Base-by-base conservation (phyloP, 2,329 filamentous ascomycete species). In the Rutstroemia sp. region DNA sequence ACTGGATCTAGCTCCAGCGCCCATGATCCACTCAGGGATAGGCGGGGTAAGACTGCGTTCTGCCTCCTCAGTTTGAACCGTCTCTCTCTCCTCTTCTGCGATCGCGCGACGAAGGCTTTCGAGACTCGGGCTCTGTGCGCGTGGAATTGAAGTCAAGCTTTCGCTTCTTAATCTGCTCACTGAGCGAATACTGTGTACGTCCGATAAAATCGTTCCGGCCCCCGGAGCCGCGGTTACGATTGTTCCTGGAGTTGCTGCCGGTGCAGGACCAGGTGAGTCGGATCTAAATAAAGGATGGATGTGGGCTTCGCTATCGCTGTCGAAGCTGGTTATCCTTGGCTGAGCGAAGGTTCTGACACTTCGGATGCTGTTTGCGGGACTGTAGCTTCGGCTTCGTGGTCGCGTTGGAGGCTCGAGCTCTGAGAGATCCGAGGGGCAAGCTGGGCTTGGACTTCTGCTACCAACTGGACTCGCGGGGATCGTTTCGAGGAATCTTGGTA, bases 211-310 rank as follows among this genome's bases (percentile, higher is more conserved):
- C 61, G 84, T 80, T 4, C 83, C 87, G 3, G 83, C 84, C 42
- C 84, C 79, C 0, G 87, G 87, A 2, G 87, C 84, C 0, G 87
- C 88, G 10, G 83, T 75, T 49, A 92, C 85, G 16, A 85, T 77
- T 0, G 88, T 92, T 0, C 86, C 85, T 0, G 86, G 83, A 0
- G 85, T 87, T 1, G 79, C 77, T 5, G 81, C 72, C 0, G 87
- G 81, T 1, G 86, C 83, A 7, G 86, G 86, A 1, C 76, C 78
- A 0, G 85, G 85, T 42, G 83, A 87, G 66, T 89, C 86, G 5
- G 84, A 84, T 58, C 88, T 79, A 73, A 92, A 91, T 3, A 92
- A 77, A 8, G 88, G 88, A 68, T 92, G 88, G 47, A 91, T 90
- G 66, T 90, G 82, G 3, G 83, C 76, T 68, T 91, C 86, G 16